Percentiles rank a stretch among this genome's conserved stretches.
These are phyloP conservation scores for Lipomyces oligophaga DNA, from an alignment of 805 yeast species.

Conservation along the genomic window DNA sequence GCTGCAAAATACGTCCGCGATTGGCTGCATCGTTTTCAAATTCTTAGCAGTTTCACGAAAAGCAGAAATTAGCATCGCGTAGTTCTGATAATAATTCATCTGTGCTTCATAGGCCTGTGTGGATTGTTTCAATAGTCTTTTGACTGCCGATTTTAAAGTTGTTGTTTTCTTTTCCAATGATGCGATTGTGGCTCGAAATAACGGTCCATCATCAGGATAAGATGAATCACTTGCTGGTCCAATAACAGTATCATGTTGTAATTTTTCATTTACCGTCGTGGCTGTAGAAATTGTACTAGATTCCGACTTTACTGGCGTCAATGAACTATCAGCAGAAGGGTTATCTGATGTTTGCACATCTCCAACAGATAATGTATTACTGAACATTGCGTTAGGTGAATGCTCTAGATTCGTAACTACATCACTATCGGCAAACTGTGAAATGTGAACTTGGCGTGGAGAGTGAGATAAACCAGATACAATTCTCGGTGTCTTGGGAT, in stretches of 20 bases:
- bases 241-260: conserved; percentile 6
- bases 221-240: no score
- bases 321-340: conserved; percentile 4
- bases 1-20: conserved; percentile 36
- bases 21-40: conserved; percentile 35
- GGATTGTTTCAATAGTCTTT: conserved; percentile 40
- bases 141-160: conserved; percentile 36
- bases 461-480: conserved; percentile 14
- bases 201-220: conserved; percentile 46
- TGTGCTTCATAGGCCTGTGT: conserved; percentile 37
- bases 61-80: conserved; percentile 32
- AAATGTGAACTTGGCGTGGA: conserved; percentile 3
- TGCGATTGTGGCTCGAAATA: conserved; percentile 42
- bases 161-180: conserved; percentile 40
- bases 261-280: no score
- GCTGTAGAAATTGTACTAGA: conserved; percentile 2
- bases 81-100: conserved; percentile 12
- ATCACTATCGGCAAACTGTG: conserved; percentile 2
- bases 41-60: conserved; percentile 37
- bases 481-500: conserved; percentile 14
- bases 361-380: not conserved
- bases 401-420: not conserved
- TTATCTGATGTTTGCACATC: not conserved
- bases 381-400: not conserved
- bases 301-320: conserved; percentile 1